Base-by-base conservation (phyloP, 2,329 filamentous ascomycete species). In the Ceratocystiopsis minuta region DNA sequence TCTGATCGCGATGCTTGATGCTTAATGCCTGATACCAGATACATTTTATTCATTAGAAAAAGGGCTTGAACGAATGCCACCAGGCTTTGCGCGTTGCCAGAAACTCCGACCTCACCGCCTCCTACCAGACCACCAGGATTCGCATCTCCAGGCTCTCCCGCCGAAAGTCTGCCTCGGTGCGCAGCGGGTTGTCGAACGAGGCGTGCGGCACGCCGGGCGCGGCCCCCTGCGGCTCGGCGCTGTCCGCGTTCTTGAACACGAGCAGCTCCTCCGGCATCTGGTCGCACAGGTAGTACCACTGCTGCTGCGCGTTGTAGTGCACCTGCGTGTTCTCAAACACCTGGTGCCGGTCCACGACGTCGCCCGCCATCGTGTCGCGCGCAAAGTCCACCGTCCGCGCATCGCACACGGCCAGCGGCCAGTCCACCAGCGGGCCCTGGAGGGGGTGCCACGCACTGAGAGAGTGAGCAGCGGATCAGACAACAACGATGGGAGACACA, bases 321-420 rank as follows among this genome's bases (percentile, higher is more conserved):
- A 51, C 42, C 39, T 49, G 49, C 2, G 45, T 49, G 40, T 50
- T 51, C 24, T 51, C 50, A 40, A 48, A 49, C 13, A 48, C 47
- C 24, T 47, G 40, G 41, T 47, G 45, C 15, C 40, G 38, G 42
- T 51, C 47, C 15, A 51, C 47, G 2, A 50, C 49, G 33, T 51
- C 50, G 34, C 49, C 46, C 1, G 49, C 38, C 46, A 50, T 50
- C 7, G 47, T 49, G 39, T 51, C 50, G 16, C 41, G 45, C 4
- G 36, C 41, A 45, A 48, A 48, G 40, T 51, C 42, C 13, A 51
- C 49, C 3, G 49, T 47, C 15, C 38, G 38, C 4, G 49, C 50
- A 34, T 51, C 49, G 34, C 49, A 50, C 13, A 51, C 36, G 13
- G 47, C 49, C 20, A 51, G 43, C 15, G 50, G 50, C 50, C 49